Conservation (phyloP, 2,329 filamentous ascomycete species). For the Pseudopithomyces chartarum region DNA sequence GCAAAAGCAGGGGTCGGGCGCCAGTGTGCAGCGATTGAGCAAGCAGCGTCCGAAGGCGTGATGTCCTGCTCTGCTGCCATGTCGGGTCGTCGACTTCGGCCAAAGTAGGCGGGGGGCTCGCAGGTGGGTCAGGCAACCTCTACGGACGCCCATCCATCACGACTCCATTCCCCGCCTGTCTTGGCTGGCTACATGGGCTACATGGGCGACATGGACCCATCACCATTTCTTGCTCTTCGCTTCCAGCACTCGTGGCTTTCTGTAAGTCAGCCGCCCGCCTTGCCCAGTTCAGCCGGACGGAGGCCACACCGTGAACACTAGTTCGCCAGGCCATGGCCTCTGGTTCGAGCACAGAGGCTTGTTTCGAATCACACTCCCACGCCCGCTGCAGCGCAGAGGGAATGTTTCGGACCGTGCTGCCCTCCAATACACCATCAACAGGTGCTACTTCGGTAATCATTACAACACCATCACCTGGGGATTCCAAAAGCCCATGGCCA, state of each 20-base stretch:
- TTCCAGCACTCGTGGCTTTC: constrained; percentile 27
- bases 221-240: constrained; percentile 24
- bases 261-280: constrained; percentile 17
- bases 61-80: too few species aligned
- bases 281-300: constrained; percentile 18
- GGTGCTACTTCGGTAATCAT: constrained; percentile 7
- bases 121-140: constrained; percentile 6
- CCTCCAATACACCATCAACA: constrained; percentile 29
- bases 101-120: background rate
- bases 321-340: background rate
- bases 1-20: constrained; percentile 16
- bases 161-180: constrained; percentile 22
- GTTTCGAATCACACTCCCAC: constrained; percentile 32
- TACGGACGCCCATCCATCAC: constrained; percentile 9
- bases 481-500: constrained; percentile 10
- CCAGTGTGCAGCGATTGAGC: constrained; percentile 22
- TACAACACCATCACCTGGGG: constrained; percentile 20
- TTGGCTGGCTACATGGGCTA: constrained; percentile 21
- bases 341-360: constrained; percentile 20
- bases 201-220: constrained; percentile 4
- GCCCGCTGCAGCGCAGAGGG: constrained; percentile 1
- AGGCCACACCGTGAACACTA: constrained; percentile 4
- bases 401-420: constrained; percentile 30
- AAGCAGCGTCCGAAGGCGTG: constrained; percentile 15
- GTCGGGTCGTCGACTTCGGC: background rate